A percentile compares a stretch with the other conserved stretches of the same genome.
Conservation (phyloP, 768 basidiomycete species). For the Tulasnella sp. region DNA sequence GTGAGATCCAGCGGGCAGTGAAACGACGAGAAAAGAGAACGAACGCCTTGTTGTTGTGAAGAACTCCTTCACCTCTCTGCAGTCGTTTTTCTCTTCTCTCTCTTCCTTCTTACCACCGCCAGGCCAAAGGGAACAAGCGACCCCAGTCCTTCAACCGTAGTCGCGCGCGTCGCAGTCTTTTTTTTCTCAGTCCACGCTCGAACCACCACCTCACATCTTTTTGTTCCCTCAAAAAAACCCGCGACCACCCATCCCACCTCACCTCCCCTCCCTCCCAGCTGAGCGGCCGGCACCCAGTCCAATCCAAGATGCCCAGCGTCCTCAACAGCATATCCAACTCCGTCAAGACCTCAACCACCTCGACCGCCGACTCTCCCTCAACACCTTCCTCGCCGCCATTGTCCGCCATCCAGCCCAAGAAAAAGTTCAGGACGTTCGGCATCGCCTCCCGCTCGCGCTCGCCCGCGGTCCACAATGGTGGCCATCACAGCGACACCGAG, state of each 20-base stretch:
- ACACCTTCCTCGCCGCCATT: not conserved
- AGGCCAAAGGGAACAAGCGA: not conserved
- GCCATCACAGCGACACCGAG: not conserved
- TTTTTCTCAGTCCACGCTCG: not conserved
- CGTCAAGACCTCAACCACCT: not conserved
- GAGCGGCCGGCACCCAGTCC: too few species aligned
- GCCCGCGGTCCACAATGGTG: slow-evolving; percentile 19
- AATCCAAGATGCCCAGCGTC: not conserved
- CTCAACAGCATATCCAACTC: slow-evolving; percentile 6
- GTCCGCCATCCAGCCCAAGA: slow-evolving; percentile 23
- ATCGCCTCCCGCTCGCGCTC: slow-evolving; percentile 23
- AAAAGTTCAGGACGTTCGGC: slow-evolving; percentile 36
- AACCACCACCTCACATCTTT: slow-evolving; percentile 3
- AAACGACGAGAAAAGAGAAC: not conserved
- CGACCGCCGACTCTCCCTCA: not conserved
- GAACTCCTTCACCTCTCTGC: not conserved
- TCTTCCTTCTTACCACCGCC: not conserved
- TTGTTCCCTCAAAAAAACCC: not conserved
- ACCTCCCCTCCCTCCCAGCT: too few species aligned
- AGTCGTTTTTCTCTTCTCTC: not conserved
- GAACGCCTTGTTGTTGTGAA: not conserved
- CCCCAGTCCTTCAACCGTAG: not conserved
- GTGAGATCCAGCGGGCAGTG: slow-evolving; percentile 14
- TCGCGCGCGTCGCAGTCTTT: not conserved
- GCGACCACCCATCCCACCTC: too few species aligned